Evolutionary conservation across 139 green algal genomes (phyloP), one percentile per base, ranked within the genome.

Genomic region (Chlorella sorokiniana): DNA sequence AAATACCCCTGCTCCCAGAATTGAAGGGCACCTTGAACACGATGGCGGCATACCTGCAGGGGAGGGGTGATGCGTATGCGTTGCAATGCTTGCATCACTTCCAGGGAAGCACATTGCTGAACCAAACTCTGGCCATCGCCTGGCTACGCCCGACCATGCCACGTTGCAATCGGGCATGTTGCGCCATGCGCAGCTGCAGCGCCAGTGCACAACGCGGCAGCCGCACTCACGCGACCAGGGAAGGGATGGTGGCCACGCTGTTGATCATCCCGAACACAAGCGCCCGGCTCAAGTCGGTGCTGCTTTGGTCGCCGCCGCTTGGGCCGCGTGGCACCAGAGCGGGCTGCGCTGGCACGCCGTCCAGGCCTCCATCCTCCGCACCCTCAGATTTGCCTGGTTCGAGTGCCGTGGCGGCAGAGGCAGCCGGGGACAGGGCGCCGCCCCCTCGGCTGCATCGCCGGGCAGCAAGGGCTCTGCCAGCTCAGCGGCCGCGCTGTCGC

Each of bases 141-240:
- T n/a, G n/a, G n/a, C n/a, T n/a, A n/a, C n/a, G n/a, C n/a, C n/a
- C n/a, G n/a, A n/a, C n/a, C n/a, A n/a, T n/a, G n/a, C n/a, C n/a
- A n/a, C n/a, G n/a, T n/a, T n/a, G n/a, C n/a, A n/a, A n/a, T n/a
- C n/a, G n/a, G n/a, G n/a, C n/a, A n/a, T n/a, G n/a, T n/a, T n/a
- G n/a, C n/a, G n/a, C n/a, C n/a, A n/a, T n/a, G n/a, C n/a, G n/a
- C n/a, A n/a, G n/a, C n/a, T n/a, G n/a, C n/a, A n/a, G n/a, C n/a
- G n/a, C n/a, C n/a, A n/a, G n/a, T n/a, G n/a, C n/a, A n/a, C n/a
- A n/a, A n/a, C n/a, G n/a, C n/a, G n/a, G n/a, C n/a, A n/a, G n/a
- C n/a, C n/a, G n/a, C n/a, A n/a, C n/a, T n/a, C n/a, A n/a, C 0
- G 90, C 89, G 20, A 95, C 91, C 82, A 96, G 92, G 11, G 91